These are phyloP conservation scores for Pythium brachiatum DNA, from an alignment of 352 stramenopile genomes.

Conservation along the genomic window DNA sequence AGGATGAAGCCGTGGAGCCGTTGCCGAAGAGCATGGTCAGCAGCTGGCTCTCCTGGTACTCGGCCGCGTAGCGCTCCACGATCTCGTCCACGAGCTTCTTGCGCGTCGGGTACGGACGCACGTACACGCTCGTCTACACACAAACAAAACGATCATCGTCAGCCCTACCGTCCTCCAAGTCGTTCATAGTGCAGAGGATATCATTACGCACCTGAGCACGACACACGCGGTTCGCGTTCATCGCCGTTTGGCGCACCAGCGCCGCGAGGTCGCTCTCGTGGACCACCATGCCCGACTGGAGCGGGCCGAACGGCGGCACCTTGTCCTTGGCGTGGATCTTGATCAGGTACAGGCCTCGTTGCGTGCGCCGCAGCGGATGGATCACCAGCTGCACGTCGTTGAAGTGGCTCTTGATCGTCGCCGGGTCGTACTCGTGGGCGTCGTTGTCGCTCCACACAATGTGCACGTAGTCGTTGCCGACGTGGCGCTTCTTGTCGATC, in stretches of 20 bases:
- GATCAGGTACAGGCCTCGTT: constrained; percentile 69
- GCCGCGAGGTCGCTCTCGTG: constrained; percentile 60
- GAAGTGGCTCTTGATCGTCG: constrained; percentile 88
- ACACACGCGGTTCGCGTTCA: constrained; percentile 88
- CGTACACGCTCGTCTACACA: constrained; percentile 72
- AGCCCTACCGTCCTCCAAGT: not conserved
- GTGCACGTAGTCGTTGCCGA: constrained; percentile 87
- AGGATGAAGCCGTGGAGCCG: constrained; percentile 3
- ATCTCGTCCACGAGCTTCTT: constrained; percentile 89
- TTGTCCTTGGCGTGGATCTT: constrained; percentile 84
- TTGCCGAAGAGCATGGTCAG: constrained; percentile 73
- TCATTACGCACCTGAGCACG: constrained; percentile 56
- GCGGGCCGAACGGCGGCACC: constrained; percentile 70
- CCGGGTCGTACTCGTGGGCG: constrained; percentile 67
- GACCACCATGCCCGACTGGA: constrained; percentile 85
- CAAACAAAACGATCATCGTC: constrained; percentile 2
- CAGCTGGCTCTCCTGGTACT: constrained; percentile 86
- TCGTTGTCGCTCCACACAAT: constrained; percentile 87
- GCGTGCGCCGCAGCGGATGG: constrained; percentile 60
- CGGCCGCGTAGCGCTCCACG: constrained; percentile 77
- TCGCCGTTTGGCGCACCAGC: constrained; percentile 81
- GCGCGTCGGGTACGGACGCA: constrained; percentile 80
- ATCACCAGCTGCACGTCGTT: constrained; percentile 88
- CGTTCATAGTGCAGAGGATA: not conserved
- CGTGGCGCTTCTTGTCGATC: constrained; percentile 89